Evolutionary conservation across 345 rosid species (phyloP).

Genomic region (Pistacia atlantica): DNA sequence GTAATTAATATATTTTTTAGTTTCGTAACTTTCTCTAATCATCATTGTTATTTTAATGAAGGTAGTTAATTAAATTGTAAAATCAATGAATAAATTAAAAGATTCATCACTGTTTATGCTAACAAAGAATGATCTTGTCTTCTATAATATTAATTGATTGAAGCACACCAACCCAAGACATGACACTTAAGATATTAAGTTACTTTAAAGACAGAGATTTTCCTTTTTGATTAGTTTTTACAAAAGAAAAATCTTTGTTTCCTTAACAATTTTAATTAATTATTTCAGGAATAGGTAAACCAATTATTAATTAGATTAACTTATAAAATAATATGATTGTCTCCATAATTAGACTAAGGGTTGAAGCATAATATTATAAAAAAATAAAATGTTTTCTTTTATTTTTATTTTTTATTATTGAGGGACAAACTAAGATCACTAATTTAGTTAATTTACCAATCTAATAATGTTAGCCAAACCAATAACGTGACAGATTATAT

Average conservation of each 20-base stretch:
- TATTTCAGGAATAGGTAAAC: too few species aligned
- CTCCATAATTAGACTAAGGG: too few species aligned
- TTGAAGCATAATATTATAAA: too few species aligned
- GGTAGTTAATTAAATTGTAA: constrained; percentile 9
- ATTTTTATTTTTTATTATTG: too few species aligned
- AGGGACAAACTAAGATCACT: too few species aligned
- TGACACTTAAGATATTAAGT: constrained; percentile 14
- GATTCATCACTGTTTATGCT: neutral
- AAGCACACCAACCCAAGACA: neutral
- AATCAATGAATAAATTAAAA: constrained; percentile 6
- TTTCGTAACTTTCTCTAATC: constrained; percentile 7
- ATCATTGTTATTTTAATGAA: constrained; percentile 14
- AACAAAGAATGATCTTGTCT: neutral
- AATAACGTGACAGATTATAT: neutral
- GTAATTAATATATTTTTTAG: neutral
- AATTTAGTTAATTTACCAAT: too few species aligned
- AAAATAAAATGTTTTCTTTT: too few species aligned
- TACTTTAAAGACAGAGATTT: constrained; percentile 4
- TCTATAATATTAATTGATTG: neutral
- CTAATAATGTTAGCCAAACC: too few species aligned
- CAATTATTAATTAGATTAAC: too few species aligned
- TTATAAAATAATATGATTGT: too few species aligned
- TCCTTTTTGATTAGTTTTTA: neutral
- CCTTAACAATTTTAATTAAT: too few species aligned
- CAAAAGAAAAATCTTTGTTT: too few species aligned